Evolutionary conservation across 2,329 filamentous ascomycete species (phyloP), one percentile per base, ranked within the genome.

Genomic region (Botrytis porri): DNA sequence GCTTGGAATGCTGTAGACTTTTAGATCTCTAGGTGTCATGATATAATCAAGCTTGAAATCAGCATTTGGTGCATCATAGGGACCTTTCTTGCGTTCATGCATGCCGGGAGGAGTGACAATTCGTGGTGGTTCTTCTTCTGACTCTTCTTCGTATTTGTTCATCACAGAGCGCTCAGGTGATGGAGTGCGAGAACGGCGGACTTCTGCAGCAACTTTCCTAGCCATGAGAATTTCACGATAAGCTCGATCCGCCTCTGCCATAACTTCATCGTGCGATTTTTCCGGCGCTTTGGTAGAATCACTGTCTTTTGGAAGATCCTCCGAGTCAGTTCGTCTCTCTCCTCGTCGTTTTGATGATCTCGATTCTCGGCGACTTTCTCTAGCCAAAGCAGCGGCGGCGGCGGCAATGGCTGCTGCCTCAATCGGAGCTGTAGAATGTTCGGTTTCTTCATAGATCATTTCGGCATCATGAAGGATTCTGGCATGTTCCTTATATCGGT

Each of bases 11-110:
- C 71, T 79, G 77, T 82, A 85, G 69, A 72, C 80, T 63, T 73
- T 75, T 54, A 88, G 80, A 43, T 90, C 86, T 59, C 80, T 80
- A 8, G 89, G 89, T 69, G 85, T 83, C 74, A 90, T 84, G 74
- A 87, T 81, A 76, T 89, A 86, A 78, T 91, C 89, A 73, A 90
- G 86, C 69, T 83, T 84, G 70, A 91, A 88, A 79, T 91, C 89
- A n/a, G 89, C 89, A 77, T 91, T 84, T 2, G 89, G 89, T 12
- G 81, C 86, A 75, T 86, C 87, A 73, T 87, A 91, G 14, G 81
- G 84, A 71, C 84, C 85, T 80, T 86, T 86, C 73, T 79, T 83
- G 8, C 83, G 81, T 45, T 85, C 83, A 71, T 81, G 78, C 83
- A 86, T 85, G 73, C 84, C 84, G 32, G 88, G 88, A 18, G 88